Base-by-base conservation (phyloP, 2,329 filamentous ascomycete genomes). In the Ascosphaera apis region DNA sequence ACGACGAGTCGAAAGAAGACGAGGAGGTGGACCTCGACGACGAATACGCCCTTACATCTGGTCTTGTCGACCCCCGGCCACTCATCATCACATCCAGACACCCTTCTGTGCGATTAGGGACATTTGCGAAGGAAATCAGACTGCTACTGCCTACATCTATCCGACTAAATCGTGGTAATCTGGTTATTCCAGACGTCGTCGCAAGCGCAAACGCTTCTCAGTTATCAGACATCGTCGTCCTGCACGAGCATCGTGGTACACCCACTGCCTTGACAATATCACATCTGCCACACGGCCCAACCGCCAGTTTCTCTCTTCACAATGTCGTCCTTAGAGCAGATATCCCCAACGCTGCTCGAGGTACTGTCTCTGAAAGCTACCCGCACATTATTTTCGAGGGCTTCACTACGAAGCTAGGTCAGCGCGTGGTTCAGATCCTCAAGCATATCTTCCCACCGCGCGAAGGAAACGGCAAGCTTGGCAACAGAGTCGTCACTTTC, bases 381-480 rank as follows among this genome's bases (percentile, higher is more conserved):
- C 88, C 88, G 0, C 86, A 95, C 49, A 63, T 98, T 2, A 80
- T 98, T 42, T 95, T 98, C 47, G 88, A 98, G 48, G 83, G 83
- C 2, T 95, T 98, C 57, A 77, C 67, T 3, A 82, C 78, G 4
- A 69, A 68, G 23, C 61, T 95, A 4, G 88, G 88, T 37, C 66
- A 74, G 47, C 69, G 88, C 13, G 73, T 93, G 12, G 78, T 83
- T 36, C 84, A 91, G 53, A 79, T 95, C 11, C 56, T 98, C 31
- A 91, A 95, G 55, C 86, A 98, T 46, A 60, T 93, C 2, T 98
- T 93, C 49, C 88, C 88, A 4, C 88, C 91, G 0, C 66, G 84
- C 37, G 86, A 93, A 47, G 65, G 71, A 1, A 66, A 72, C 23
- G 80, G 74, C 6, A 91, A 91, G 54, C 63, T 91, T 15, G 86